Evolutionary conservation across 805 yeast species (phyloP).

Genomic region (Candida coleopterorum): DNA sequence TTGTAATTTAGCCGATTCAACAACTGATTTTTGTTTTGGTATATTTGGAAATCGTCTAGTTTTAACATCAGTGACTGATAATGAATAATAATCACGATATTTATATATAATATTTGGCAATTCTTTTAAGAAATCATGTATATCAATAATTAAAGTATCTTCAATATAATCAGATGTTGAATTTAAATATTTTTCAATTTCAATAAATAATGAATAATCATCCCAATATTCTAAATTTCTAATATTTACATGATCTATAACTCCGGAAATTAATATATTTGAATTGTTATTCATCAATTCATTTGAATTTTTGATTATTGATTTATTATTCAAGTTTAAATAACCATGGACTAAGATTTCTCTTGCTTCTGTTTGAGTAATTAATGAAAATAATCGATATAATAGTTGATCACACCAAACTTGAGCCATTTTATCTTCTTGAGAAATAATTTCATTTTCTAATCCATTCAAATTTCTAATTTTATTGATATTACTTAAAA

Average conservation of each 20-base stretch:
- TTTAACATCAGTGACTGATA: slow-evolving; percentile 48
- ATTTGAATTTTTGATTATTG: slow-evolving; percentile 10
- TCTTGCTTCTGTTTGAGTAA: slow-evolving; percentile 50
- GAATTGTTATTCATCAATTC: neutral
- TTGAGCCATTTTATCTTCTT: slow-evolving; percentile 15
- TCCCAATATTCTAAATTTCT: slow-evolving; percentile 9
- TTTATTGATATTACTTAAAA: slow-evolving; percentile 4
- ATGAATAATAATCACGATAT: slow-evolving; percentile 10
- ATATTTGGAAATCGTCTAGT: slow-evolving; percentile 43
- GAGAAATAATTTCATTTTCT: neutral
- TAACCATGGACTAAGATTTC: slow-evolving; percentile 58
- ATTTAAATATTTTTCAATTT: slow-evolving; percentile 17
- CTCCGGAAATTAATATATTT: slow-evolving; percentile 53
- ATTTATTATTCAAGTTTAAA: slow-evolving; percentile 26
- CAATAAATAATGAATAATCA: slow-evolving; percentile 20
- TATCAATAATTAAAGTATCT: slow-evolving; percentile 22
- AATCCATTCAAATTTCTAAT: slow-evolving; percentile 7
- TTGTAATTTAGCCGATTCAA: slow-evolving; percentile 51
- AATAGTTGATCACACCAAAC: slow-evolving; percentile 41
- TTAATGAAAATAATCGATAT: slow-evolving; percentile 35
- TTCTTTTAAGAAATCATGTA: slow-evolving; percentile 17
- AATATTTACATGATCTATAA: slow-evolving; percentile 48
- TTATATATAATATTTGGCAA: slow-evolving; percentile 12
- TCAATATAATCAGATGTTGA: slow-evolving; percentile 11
- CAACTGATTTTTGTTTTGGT: slow-evolving; percentile 49